A percentile compares a stretch with the other conserved stretches of the same genome.
These are phyloP conservation scores for Solanum bukasovii DNA, from an alignment of 257 asterid species.

Conservation along the genomic window DNA sequence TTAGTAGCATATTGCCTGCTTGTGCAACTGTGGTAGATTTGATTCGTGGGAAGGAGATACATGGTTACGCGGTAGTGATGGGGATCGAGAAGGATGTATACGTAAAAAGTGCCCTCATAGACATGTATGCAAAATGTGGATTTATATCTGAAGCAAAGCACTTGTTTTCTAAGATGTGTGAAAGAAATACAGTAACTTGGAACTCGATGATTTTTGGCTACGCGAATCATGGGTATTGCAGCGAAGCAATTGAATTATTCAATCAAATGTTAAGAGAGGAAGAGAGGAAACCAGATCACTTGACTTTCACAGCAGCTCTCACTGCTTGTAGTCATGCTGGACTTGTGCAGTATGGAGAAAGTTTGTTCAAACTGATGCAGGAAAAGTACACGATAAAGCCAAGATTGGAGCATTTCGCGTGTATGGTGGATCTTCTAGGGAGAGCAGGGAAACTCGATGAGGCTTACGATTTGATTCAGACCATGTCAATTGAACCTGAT, in stretches of 20 bases:
- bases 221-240: constrained; percentile 56
- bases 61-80: constrained; percentile 36
- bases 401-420: constrained; percentile 70
- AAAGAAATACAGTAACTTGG: constrained; percentile 49
- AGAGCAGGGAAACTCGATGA: constrained; percentile 44
- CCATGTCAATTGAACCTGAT: constrained; percentile 51
- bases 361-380: constrained; percentile 43
- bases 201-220: constrained; percentile 73
- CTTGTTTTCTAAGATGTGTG: constrained; percentile 28
- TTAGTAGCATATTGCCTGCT: constrained; percentile 58
- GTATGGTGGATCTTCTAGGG: constrained; percentile 65
- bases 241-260: constrained; percentile 44
- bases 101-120: constrained; percentile 51
- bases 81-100: constrained; percentile 42
- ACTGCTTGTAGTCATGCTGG: constrained; percentile 61
- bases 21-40: constrained; percentile 40
- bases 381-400: constrained; percentile 36
- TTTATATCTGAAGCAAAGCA: constrained; percentile 29
- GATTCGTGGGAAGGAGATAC: constrained; percentile 55
- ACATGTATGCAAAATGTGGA: constrained; percentile 78
- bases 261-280: constrained; percentile 32
- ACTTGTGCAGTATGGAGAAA: constrained; percentile 42
- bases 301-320: constrained; percentile 64
- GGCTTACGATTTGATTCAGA: constrained; percentile 40
- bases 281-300: constrained; percentile 35